Evolutionary conservation across 805 yeast species (phyloP), one percentile per base, ranked within the genome.

Genomic region (Ogataea zsoltii): DNA sequence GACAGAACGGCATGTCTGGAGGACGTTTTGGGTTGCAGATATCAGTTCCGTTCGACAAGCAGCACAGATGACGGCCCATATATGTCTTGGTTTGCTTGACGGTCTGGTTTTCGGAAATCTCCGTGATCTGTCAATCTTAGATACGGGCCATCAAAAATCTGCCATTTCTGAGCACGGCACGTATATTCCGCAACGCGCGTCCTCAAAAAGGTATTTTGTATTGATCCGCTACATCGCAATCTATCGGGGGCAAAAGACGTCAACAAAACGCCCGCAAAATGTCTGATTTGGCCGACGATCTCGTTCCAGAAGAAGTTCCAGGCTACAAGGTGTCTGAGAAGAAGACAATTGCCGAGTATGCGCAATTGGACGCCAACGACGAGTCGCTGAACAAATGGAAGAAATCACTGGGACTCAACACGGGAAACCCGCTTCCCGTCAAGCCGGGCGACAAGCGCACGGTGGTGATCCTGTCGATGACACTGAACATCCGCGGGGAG

Each of bases 361-460:
- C 83, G 44, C 76, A 83, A 45, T 68, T 90, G 54, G 97, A 90
- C 62, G 92, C 92, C 11, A 86, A 89, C 56, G 97, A 90, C 63
- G 96, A 88, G 66, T 85, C 95, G 14, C 73, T 90, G 51, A 87
- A 85, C 50, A 88, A 87, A 66, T 90, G 97, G 97, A 91, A 91
- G 66, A 87, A 82, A 46, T 86, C 96, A 1, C 70, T 90, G 26
- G 97, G 97, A 0, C 70, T 90, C 46, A 67, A 81, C 41, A 74
- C 80, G 9, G 82, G 81, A 48, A 60, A 66, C 13, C 66, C 80
- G 3, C 71, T 81, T 52, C 91, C 87, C 12, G 82, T 82, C 21
- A 81, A 76, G 41, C 76, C 87, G 3, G 86, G 83, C 23, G 96
- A 88, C 62, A 73, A 72, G 40, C 76, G 97, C 46, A 78, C 79